Evolutionary conservation across 768 basidiomycete species (phyloP), one percentile per base, ranked within the genome.

Genomic region (Hebeloma cylindrosporum): DNA sequence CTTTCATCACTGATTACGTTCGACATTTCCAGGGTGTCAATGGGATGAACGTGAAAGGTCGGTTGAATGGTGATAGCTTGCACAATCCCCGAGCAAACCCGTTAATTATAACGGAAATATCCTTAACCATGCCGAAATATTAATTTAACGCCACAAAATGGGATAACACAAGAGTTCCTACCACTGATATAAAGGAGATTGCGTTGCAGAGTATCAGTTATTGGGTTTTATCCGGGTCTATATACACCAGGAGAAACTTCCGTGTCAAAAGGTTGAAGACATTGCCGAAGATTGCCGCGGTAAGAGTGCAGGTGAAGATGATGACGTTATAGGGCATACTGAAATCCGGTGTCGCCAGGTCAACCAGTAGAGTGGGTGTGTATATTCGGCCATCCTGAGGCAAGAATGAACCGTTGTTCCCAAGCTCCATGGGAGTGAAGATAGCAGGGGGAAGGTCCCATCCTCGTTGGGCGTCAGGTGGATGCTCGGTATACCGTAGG

Each of bases 311-410:
- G 47, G 80, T 93, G 73, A 98, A 87, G 58, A 97, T 97, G 66
- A 98, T 97, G 35, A 98, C 95, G 68, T 98, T 99, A 71, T 98
- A 98, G 1, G 96, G 96, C 96, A 98, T 98, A 64, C 90, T 93
- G 63, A 98, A 98, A 64, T 98, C 96, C 0, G 95, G 96, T 26
- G 92, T 93, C n/a, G 95, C 87, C n/a, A 96, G 78, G 63, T 94
- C 92, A 33, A 94, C 80, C 27, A 98, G 80, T 18, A 95, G 74
- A 7, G 84, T 77, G 0, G 80, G 73, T 2, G 91, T 93, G 64
- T 95, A 95, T 34, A 96, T 75, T 33, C 84, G 64, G 25, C 47
- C 48, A 20, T 49, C 54, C 26, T 38, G 51, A 42, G 23, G n/a
- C n/a, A 51, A 38, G 9, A 40, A 21, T n/a, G 56, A 56, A 21